Evolutionary conservation across 2,329 filamentous ascomycete genomes (phyloP).

Genomic region (Fusarium paranaense): DNA sequence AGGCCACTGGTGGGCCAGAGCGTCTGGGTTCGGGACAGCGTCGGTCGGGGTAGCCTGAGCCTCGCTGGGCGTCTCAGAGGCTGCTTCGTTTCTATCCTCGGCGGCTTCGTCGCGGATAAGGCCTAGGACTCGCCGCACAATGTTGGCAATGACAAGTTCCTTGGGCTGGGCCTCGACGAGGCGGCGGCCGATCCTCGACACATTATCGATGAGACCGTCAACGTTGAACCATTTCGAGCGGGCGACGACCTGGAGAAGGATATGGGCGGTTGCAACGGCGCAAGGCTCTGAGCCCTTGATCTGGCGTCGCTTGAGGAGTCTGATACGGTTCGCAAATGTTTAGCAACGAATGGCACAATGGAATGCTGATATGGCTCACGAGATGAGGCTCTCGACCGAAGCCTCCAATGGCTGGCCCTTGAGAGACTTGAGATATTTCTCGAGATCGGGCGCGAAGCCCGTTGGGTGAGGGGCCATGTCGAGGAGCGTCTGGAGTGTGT

Average conservation of each 20-base stretch:
- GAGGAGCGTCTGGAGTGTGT: constrained; percentile 18
- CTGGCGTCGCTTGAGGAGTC: constrained; percentile 89
- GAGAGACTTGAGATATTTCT: constrained; percentile 82
- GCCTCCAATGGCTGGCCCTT: constrained; percentile 81
- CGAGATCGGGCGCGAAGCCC: constrained; percentile 75
- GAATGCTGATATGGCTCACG: constrained; percentile 64
- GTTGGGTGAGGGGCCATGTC: constrained; percentile 51
- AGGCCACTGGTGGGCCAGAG: constrained; percentile 44
- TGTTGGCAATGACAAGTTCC: constrained; percentile 94
- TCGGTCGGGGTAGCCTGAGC: constrained; percentile 53
- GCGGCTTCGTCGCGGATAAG: constrained; percentile 92
- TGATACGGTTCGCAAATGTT: constrained; percentile 49
- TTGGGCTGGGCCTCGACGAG: constrained; percentile 87
- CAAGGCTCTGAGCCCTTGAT: constrained; percentile 89
- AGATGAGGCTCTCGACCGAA: constrained; percentile 85
- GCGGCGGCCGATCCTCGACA: constrained; percentile 81
- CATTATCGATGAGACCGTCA: constrained; percentile 80
- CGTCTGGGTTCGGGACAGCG: constrained; percentile 48
- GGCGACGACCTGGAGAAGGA: constrained; percentile 88
- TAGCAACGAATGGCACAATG: constrained; percentile 14
- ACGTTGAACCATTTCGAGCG: constrained; percentile 83
- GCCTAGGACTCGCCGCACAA: constrained; percentile 88
- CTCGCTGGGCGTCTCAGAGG: constrained; percentile 70
- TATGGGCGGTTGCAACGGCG: constrained; percentile 89
- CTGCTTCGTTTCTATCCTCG: constrained; percentile 76